Conservation (phyloP, 1,284 basidiomycete genomes). For the Violaceomyces palustris region DNA sequence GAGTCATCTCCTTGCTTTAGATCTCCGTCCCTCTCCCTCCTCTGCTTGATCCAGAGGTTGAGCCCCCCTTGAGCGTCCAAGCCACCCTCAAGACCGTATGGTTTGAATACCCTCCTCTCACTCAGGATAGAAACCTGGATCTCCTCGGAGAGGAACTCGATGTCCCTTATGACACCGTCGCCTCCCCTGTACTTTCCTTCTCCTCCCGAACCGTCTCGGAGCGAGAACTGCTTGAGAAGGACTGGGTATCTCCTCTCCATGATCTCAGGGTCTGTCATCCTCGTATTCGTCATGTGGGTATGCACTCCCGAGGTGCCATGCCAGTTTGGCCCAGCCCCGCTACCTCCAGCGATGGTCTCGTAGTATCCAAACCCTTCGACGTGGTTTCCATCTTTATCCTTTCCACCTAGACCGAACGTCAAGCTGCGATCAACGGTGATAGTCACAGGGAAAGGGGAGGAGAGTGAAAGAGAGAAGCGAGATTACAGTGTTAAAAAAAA, state of each 20-base stretch:
- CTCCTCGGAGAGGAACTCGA: constrained; percentile 72
- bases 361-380: constrained; percentile 86
- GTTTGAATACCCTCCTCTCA: constrained; percentile 79
- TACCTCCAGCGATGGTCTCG: constrained; percentile 88
- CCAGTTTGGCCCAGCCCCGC: constrained; percentile 84
- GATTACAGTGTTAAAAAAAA: background rate
- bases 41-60: constrained; percentile 83
- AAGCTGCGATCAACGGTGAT: too few species aligned
- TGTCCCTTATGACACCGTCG: constrained; percentile 78
- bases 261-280: constrained; percentile 74
- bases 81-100: constrained; percentile 86
- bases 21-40: constrained; percentile 68
- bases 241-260: constrained; percentile 86
- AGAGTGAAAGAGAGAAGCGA: background rate
- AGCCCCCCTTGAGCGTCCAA: constrained; percentile 68
- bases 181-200: constrained; percentile 74
- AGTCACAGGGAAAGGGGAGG: too few species aligned
- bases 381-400: constrained; percentile 71
- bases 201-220: constrained; percentile 73
- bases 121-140: constrained; percentile 82
- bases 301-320: constrained; percentile 61
- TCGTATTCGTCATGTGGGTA: constrained; percentile 81
- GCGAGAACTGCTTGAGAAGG: constrained; percentile 72
- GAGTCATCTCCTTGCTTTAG: constrained; percentile 42
- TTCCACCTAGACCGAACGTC: constrained; percentile 84